Percentiles rank a stretch among this genome's conserved stretches.
phyloP scores from a whole-genome alignment of 768 basidiomycete genomes.

The Leccinum subgranulosum region DNA sequence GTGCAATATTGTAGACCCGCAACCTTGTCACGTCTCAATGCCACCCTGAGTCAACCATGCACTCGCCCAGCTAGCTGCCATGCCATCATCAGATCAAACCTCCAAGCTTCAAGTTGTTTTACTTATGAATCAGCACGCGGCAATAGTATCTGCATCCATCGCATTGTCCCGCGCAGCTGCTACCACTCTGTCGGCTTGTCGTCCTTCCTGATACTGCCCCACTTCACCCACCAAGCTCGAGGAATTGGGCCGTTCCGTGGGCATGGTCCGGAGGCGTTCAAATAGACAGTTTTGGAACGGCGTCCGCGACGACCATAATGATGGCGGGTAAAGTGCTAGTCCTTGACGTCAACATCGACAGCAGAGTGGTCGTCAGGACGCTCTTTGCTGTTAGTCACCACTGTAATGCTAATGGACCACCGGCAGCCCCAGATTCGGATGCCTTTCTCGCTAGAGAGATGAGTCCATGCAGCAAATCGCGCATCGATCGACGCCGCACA shows the following conservation, averaged over 20 bases:
- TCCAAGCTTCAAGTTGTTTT: constrained; percentile 71
- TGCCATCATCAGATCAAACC: constrained; percentile 51
- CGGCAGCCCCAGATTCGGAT: constrained; percentile 48
- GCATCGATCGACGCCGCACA: constrained; percentile 18
- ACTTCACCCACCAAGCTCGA: constrained; percentile 41
- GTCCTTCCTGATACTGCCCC: constrained; percentile 29
- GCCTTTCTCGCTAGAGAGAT: constrained; percentile 61
- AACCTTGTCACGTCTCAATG: constrained; percentile 39
- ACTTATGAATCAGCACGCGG: constrained; percentile 60
- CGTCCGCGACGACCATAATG: constrained; percentile 47
- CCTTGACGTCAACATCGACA: constrained; percentile 68
- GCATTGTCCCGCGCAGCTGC: constrained; percentile 13
- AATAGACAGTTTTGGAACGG: constrained; percentile 52
- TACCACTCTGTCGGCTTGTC: constrained; percentile 16
- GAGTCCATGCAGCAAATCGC: constrained; percentile 45
- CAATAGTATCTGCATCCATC: constrained; percentile 32
- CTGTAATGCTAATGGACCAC: constrained; percentile 41
- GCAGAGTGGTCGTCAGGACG: constrained; percentile 56
- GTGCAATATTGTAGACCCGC: no score
- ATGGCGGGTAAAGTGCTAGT: constrained; percentile 80
- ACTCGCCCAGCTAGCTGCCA: constrained; percentile 41
- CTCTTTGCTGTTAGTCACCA: constrained; percentile 72
- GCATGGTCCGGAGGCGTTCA: constrained; percentile 82
- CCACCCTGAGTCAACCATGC: constrained; percentile 55
- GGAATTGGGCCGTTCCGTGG: constrained; percentile 58